Evolutionary conservation across 148 eudicot species (phyloP).

Genomic region (Dysphania ambrosioides): DNA sequence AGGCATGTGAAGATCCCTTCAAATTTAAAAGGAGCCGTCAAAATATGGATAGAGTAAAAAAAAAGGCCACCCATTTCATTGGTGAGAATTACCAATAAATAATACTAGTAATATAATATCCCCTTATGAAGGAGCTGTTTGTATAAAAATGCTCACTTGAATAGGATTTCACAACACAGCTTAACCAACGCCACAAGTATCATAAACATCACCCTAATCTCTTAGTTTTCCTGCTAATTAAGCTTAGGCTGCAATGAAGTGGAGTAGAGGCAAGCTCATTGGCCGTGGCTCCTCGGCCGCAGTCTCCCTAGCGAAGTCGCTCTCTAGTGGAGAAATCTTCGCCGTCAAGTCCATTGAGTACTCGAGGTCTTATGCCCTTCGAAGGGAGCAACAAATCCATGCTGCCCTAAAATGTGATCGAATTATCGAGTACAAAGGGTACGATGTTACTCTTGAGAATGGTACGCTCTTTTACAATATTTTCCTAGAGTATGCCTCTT

Average conservation of each 20-base stretch:
- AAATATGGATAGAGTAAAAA: conserved; percentile 18
- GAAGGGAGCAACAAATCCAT: conserved; percentile 28
- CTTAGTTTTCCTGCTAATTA: conserved; percentile 3
- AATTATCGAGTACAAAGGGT: conserved; percentile 34
- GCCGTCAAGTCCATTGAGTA: conserved; percentile 22
- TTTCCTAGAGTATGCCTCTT: conserved; percentile 30
- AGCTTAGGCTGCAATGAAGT: conserved; percentile 17
- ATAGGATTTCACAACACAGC: conserved; percentile 17
- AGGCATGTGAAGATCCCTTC: conserved; percentile 25
- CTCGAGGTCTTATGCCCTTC: conserved; percentile 16
- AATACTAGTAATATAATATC: not conserved
- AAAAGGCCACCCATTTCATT: conserved; percentile 25
- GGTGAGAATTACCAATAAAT: not conserved
- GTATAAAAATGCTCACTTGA: conserved; percentile 4
- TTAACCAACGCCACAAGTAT: conserved; percentile 14
- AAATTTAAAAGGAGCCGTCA: conserved; percentile 28
- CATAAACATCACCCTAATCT: not conserved
- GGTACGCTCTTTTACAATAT: conserved; percentile 28
- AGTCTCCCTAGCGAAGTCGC: conserved; percentile 22
- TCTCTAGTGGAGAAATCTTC: conserved; percentile 9
- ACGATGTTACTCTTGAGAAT: conserved; percentile 24
- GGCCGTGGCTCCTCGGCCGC: conserved; percentile 36
- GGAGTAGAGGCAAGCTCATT: conserved; percentile 32
- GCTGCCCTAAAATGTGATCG: conserved; percentile 23
- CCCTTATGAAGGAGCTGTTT: conserved; percentile 9